A percentile compares a stretch with the other conserved stretches of the same genome.
phyloP scores from a whole-genome alignment of 2,329 filamentous ascomycete species.

The Blastomyces emzantsi region DNA sequence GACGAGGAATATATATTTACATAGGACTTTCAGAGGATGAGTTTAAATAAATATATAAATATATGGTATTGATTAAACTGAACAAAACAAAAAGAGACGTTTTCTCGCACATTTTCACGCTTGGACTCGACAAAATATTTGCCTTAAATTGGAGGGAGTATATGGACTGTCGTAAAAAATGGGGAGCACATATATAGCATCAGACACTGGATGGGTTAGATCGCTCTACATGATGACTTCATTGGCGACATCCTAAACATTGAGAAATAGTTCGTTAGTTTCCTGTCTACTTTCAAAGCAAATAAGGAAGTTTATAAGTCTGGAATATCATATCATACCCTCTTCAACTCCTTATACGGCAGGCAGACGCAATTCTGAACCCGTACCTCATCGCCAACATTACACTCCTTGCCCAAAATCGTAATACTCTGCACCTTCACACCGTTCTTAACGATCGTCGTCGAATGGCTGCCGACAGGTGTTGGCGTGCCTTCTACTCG shows the following conservation, averaged over 20 bases:
- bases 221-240: constrained; percentile 76
- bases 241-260: constrained; percentile 33
- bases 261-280: constrained; percentile 22
- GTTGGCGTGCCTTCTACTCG: constrained; percentile 93
- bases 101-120: background rate
- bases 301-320: background rate
- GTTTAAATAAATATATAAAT: background rate
- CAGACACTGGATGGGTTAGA: background rate
- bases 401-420: constrained; percentile 93
- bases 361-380: constrained; percentile 98
- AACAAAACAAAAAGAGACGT: background rate
- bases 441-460: constrained; percentile 93
- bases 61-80: background rate
- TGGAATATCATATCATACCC: constrained; percentile 62
- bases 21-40: too few relatives aligned
- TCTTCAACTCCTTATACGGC: constrained; percentile 96
- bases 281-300: constrained; percentile 7
- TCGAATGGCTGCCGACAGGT: constrained; percentile 77
- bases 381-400: constrained; percentile 83
- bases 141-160: background rate
- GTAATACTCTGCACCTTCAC: constrained; percentile 98
- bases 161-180: background rate
- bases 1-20: too few relatives aligned
- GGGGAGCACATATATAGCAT: background rate
- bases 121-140: background rate